Base-by-base conservation (phyloP, 495 filamentous ascomycete species). In the Penicillium malachiteum region DNA sequence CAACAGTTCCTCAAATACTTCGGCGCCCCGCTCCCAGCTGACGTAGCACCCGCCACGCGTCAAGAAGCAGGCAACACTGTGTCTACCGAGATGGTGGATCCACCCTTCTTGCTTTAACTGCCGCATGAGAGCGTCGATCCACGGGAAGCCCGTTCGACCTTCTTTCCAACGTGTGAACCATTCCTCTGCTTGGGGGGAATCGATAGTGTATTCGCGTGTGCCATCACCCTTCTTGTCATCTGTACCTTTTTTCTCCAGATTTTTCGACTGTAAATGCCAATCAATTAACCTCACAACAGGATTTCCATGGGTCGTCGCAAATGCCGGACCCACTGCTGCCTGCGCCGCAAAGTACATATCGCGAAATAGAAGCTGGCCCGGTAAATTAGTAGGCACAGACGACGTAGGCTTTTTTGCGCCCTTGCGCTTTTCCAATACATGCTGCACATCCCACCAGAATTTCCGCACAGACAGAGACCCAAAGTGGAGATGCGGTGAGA, bases 271-370 rank as follows among this genome's bases (percentile, higher is more conserved):
- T 11, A 89, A 67, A 58, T 89, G 85, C 86, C 87, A 90, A 46
- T 86, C 84, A 8, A 90, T 78, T 65, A 89, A 88, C 21, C 84
- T 74, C 40, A 79, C 84, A 54, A 82, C 67, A 3, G 70, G 58
- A 57, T 90, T 90, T 18, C 79, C 78, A 33, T 78, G 59, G 3
- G 82, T 86, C 50, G 82, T 82, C 5, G 66, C 71, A 57, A 84
- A 89, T 0, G 70, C 51, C 45, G 77, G 72, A 3, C 87, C 86
- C 3, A 89, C 69, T 0, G 77, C 73, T 2, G 86, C 83, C 63
- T 90, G 86, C 0, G 87, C 87, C 33, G 74, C 86, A 54, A 90
- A 88, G 69, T 88, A 90, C 87, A 89, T 90, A 53, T 90, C 87
- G 0, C 87, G 75, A 63, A 90, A 90, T 0, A 88, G 74, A 2